Evolutionary conservation across 2,329 filamentous ascomycete species (phyloP).

Genomic region (Cadophora gregata): DNA sequence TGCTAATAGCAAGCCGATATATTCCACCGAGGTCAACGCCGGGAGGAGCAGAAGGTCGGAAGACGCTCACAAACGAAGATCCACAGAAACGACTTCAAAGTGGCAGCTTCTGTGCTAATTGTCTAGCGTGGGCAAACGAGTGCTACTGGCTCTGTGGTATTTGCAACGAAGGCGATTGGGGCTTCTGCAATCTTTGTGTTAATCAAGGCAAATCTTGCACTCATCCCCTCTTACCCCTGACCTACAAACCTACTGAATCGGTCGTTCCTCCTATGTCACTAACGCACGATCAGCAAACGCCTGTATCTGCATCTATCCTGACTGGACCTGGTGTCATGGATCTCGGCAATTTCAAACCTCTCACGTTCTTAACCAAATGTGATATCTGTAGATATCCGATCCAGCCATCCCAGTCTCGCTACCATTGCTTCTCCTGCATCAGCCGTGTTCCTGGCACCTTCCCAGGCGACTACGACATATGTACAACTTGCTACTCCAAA

Average conservation of each 20-base stretch:
- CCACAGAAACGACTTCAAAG: slow-evolving; percentile 72
- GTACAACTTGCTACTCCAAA: slow-evolving; percentile 75
- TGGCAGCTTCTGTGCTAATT: slow-evolving; percentile 85
- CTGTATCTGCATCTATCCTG: slow-evolving; percentile 53
- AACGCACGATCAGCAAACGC: slow-evolving; percentile 52
- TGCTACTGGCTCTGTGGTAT: slow-evolving; percentile 89
- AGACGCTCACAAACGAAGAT: slow-evolving; percentile 68
- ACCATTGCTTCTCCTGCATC: slow-evolving; percentile 81
- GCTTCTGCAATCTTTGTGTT: slow-evolving; percentile 88
- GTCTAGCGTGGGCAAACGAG: slow-evolving; percentile 74
- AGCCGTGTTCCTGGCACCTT: slow-evolving; percentile 55
- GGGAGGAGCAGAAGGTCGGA: slow-evolving; percentile 60
- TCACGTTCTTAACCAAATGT: slow-evolving; percentile 77
- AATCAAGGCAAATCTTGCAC: slow-evolving; percentile 82
- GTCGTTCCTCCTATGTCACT: slow-evolving; percentile 47
- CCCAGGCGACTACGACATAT: slow-evolving; percentile 86
- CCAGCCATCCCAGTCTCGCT: slow-evolving; percentile 69
- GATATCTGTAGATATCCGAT: slow-evolving; percentile 80
- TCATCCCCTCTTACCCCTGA: slow-evolving; percentile 79
- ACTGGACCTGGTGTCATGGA: slow-evolving; percentile 53
- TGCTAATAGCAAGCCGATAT: slow-evolving; percentile 64
- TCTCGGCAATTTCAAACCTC: slow-evolving; percentile 63
- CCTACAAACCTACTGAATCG: slow-evolving; percentile 57
- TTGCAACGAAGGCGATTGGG: slow-evolving; percentile 95
- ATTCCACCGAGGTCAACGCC: slow-evolving; percentile 55